phyloP scores from a whole-genome alignment of 768 basidiomycete genomes.

The Amanita rimosa region DNA sequence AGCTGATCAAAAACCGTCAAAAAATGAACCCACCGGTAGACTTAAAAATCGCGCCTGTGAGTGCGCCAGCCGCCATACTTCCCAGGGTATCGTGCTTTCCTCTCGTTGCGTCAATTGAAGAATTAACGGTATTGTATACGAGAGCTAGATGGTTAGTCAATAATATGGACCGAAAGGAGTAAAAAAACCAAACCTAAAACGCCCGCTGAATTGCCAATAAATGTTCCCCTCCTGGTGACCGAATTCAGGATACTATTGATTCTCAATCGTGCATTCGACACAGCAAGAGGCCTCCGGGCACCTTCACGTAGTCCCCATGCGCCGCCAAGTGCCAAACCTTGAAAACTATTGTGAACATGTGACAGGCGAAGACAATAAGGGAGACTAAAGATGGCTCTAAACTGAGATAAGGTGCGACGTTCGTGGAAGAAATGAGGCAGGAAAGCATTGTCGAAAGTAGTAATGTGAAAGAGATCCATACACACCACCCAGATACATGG shows the following conservation, averaged over 20 bases:
- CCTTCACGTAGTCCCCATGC: slow-evolving; percentile 96
- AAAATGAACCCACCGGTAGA: slow-evolving; percentile 68
- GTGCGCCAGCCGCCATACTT: slow-evolving; percentile 84
- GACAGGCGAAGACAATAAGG: slow-evolving; percentile 80
- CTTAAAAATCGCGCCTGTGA: slow-evolving; percentile 89
- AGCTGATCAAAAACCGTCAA: slow-evolving; percentile 14
- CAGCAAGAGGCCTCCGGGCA: slow-evolving; percentile 74
- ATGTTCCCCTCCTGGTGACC: slow-evolving; percentile 92
- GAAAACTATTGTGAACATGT: slow-evolving; percentile 55
- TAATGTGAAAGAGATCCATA: slow-evolving; percentile 53
- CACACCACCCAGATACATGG: slow-evolving; percentile 96
- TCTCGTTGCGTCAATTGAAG: slow-evolving; percentile 78
- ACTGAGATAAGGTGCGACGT: slow-evolving; percentile 59
- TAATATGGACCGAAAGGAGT: slow-evolving; percentile 17
- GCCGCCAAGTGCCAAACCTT: slow-evolving; percentile 93
- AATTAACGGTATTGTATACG: slow-evolving; percentile 94
- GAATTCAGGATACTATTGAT: slow-evolving; percentile 97
- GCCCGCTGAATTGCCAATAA: slow-evolving; percentile 97
- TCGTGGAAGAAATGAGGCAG: slow-evolving; percentile 37
- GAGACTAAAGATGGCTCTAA: slow-evolving; percentile 44
- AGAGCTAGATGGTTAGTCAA: slow-evolving; percentile 55
- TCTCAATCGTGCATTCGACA: slow-evolving; percentile 77
- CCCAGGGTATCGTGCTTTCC: slow-evolving; percentile 88
- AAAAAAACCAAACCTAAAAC: slow-evolving; percentile 71
- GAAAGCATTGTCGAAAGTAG: slow-evolving; percentile 36